Evolutionary conservation across 108 stramenopile species (phyloP), one percentile per base, ranked within the genome.

Genomic region (Conticribra guillardii): DNA sequence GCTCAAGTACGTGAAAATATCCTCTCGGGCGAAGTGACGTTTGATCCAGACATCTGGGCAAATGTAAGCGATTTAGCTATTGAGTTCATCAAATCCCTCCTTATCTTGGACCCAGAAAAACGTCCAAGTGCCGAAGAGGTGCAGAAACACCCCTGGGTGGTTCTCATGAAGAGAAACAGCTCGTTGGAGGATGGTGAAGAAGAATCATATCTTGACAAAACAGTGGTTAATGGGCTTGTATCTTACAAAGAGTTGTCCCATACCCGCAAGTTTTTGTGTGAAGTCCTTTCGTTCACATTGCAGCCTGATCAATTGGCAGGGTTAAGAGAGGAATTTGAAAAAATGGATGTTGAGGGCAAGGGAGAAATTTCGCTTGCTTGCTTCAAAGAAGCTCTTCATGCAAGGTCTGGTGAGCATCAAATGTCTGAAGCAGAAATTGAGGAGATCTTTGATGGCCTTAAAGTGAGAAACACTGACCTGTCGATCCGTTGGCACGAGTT

Each of bases 401-500:
- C 76, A 45, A 74, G 60, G 32, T 86, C 86, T n/a, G 84, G 62
- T 32, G 60, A 24, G 72, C 73, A 41, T 34, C 72, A 73, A 44
- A 54, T 90, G 50, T 80, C 80, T 4, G 87, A 89, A 68, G 73
- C 69, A 19, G 84, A 92, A 31, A 64, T 89, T 23, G 84, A 84
- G 32, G 62, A 72, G 19, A 76, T 91, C 27, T 91, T 91, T 56
- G 65, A 89, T 53, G 75, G 84, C 0, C 63, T 91, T 31, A 57
- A 73, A 5, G 50, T 85, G 0, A 26, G 76, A 11, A 80, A 85
- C 33, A 74, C 62, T 8, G 80, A 85, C 58, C 26, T 69, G 18
- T 76, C 77, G 16, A 88, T 92, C 63, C 83, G 80, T 3, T 92
- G 86, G 85, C 91, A 89, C 59, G 87, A 92, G 48, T 92, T 92